Percentiles rank a stretch among this genome's conserved stretches.
phyloP scores from a whole-genome alignment of 2,329 filamentous ascomycete species.

The Cercospora beticola region DNA sequence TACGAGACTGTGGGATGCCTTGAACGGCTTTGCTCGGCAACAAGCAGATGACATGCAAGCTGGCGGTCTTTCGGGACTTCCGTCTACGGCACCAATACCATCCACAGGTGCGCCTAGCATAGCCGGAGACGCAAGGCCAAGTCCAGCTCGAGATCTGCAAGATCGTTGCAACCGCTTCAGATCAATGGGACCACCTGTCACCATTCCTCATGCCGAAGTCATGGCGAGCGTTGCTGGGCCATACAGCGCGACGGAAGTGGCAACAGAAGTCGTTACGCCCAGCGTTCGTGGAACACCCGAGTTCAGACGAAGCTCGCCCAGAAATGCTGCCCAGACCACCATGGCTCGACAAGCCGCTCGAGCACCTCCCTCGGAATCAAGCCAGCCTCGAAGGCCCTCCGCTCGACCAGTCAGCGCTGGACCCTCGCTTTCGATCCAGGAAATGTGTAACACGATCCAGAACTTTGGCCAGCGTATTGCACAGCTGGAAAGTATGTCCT shows the following conservation, averaged over 20 bases:
- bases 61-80: slow-evolving; percentile 29
- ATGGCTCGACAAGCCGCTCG: slow-evolving; percentile 3
- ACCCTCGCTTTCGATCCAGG: slow-evolving; percentile 43
- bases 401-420: slow-evolving; percentile 16
- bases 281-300: slow-evolving; percentile 47
- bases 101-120: slow-evolving; percentile 38
- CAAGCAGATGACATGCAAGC: slow-evolving; percentile 32
- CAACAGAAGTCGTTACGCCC: slow-evolving; percentile 49
- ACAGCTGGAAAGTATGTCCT: slow-evolving; percentile 67
- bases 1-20: slow-evolving; percentile 36
- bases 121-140: slow-evolving; percentile 26
- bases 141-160: slow-evolving; percentile 19
- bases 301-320: slow-evolving; percentile 19
- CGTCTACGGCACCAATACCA: slow-evolving; percentile 19
- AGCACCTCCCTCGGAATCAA: slow-evolving; percentile 6
- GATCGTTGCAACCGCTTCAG: slow-evolving; percentile 2
- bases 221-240: slow-evolving; percentile 38
- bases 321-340: slow-evolving; percentile 6
- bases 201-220: slow-evolving; percentile 26
- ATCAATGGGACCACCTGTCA: slow-evolving; percentile 34
- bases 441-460: slow-evolving; percentile 51
- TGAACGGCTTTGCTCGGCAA: slow-evolving; percentile 39
- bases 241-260: slow-evolving; percentile 49
- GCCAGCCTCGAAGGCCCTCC: slow-evolving; percentile 11
- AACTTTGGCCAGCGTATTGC: slow-evolving; percentile 61